A percentile compares a stretch with the other conserved stretches of the same genome.
Conservation (phyloP, 805 yeast species). For the Kazachstania psychrophila region DNA sequence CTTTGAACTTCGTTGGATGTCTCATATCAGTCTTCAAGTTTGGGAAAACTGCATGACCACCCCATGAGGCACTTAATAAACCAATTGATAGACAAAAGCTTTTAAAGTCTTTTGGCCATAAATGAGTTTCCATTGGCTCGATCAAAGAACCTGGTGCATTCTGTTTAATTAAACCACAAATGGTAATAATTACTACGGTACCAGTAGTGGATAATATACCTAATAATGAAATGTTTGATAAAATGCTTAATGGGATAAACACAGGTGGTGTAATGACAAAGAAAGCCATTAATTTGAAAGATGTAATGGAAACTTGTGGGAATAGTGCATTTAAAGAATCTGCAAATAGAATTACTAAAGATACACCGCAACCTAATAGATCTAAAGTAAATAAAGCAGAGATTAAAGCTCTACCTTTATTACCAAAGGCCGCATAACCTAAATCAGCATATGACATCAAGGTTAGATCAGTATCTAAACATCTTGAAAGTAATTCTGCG, state of each 20-base stretch:
- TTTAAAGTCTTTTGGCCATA: constrained; percentile 49
- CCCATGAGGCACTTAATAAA: constrained; percentile 70
- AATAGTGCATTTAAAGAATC: constrained; percentile 70
- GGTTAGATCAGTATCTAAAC: constrained; percentile 73
- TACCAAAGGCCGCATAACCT: constrained; percentile 78
- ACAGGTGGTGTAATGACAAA: constrained; percentile 72
- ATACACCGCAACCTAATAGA: constrained; percentile 70
- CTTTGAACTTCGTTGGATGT: constrained; percentile 47
- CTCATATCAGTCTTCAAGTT: constrained; percentile 65
- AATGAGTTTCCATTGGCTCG: constrained; percentile 51
- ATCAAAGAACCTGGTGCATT: constrained; percentile 68
- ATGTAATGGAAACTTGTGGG: constrained; percentile 42
- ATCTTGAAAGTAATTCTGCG: constrained; percentile 61
- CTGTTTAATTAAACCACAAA: constrained; percentile 55
- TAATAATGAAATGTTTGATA: constrained; percentile 57
- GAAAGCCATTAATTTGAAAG: constrained; percentile 61
- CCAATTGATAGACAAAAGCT: constrained; percentile 56
- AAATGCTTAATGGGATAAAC: constrained; percentile 62
- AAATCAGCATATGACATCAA: constrained; percentile 82
- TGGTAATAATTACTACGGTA: constrained; percentile 47
- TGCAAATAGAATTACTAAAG: constrained; percentile 72
- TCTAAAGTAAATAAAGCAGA: constrained; percentile 70
- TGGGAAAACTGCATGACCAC: constrained; percentile 77
- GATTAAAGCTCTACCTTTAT: constrained; percentile 61
- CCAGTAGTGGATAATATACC: constrained; percentile 67